These are phyloP conservation scores for Boletus eberwhitei DNA, from an alignment of 768 basidiomycete species.

Conservation along the genomic window DNA sequence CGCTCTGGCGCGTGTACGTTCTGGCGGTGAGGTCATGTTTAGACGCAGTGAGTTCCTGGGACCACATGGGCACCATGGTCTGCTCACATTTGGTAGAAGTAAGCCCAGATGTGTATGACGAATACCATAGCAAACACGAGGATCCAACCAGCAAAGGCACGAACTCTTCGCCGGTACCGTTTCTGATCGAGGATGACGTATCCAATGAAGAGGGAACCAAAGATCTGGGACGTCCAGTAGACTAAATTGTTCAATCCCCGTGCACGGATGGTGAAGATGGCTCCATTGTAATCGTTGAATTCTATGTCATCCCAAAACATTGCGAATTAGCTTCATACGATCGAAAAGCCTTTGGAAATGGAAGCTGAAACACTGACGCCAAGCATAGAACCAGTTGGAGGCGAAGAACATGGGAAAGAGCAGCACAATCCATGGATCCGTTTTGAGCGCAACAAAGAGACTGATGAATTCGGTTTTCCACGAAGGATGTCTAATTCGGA, in stretches of 20 bases:
- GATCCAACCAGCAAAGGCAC: slow-evolving; percentile 69
- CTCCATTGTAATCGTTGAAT: slow-evolving; percentile 79
- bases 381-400: slow-evolving; percentile 83
- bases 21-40: neutral
- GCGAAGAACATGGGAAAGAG: slow-evolving; percentile 86
- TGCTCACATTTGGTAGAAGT: slow-evolving; percentile 67
- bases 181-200: slow-evolving; percentile 58
- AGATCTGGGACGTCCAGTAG: slow-evolving; percentile 77
- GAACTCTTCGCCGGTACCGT: slow-evolving; percentile 53
- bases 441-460: slow-evolving; percentile 49
- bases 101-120: slow-evolving; percentile 72
- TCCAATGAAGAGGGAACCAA: slow-evolving; percentile 73
- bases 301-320: slow-evolving; percentile 39
- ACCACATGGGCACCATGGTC: neutral
- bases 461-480: slow-evolving; percentile 74
- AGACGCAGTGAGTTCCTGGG: neutral
- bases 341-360: neutral
- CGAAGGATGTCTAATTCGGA: slow-evolving; percentile 57
- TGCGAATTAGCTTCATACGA: neutral
- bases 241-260: slow-evolving; percentile 77
- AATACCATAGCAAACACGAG: slow-evolving; percentile 66
- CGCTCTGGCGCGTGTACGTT: slow-evolving; percentile 56
- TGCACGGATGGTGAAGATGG: slow-evolving; percentile 74
- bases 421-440: slow-evolving; percentile 66
- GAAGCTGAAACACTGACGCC: slow-evolving; percentile 51